Percentiles rank a stretch among this genome's conserved stretches.
These are phyloP conservation scores for Monosporascus sp. DNA, from an alignment of 2,329 filamentous ascomycete genomes.

Conservation along the genomic window DNA sequence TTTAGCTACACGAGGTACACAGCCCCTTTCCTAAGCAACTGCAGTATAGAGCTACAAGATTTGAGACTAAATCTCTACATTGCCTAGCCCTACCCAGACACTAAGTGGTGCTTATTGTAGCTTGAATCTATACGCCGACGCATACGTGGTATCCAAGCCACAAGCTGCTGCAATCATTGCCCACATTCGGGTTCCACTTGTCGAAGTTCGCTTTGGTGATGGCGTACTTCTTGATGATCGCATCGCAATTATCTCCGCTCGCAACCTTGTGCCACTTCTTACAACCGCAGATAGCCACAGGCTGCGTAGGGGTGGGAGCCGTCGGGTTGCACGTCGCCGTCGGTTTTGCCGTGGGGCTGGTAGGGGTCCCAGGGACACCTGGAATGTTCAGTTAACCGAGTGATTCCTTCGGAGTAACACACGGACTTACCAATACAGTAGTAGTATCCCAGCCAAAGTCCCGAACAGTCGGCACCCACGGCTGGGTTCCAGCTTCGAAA, in stretches of 20 bases:
- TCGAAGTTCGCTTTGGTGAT: background rate
- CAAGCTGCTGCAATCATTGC: background rate
- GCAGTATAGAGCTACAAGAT: too few relatives aligned
- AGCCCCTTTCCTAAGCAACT: too few relatives aligned
- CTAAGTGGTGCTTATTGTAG: too few relatives aligned
- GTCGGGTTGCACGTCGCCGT: background rate
- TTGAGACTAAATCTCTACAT: too few relatives aligned
- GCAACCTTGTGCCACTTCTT: conserved; percentile 1
- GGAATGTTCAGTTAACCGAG: too few relatives aligned
- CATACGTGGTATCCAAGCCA: background rate
- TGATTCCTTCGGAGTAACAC: background rate
- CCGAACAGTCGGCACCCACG: background rate
- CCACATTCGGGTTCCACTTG: background rate
- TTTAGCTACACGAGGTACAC: too few relatives aligned
- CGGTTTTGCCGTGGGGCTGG: background rate
- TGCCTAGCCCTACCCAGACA: too few relatives aligned
- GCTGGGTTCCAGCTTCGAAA: background rate
- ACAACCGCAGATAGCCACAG: background rate
- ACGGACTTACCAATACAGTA: background rate
- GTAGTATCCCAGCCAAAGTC: background rate
- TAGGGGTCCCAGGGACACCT: background rate
- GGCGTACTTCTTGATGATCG: background rate
- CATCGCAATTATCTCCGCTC: background rate
- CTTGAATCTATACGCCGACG: background rate
- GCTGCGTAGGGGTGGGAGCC: background rate